These are phyloP conservation scores for Candida albicans DNA, from an alignment of 1,139 yeast genomes.

Conservation along the genomic window DNA sequence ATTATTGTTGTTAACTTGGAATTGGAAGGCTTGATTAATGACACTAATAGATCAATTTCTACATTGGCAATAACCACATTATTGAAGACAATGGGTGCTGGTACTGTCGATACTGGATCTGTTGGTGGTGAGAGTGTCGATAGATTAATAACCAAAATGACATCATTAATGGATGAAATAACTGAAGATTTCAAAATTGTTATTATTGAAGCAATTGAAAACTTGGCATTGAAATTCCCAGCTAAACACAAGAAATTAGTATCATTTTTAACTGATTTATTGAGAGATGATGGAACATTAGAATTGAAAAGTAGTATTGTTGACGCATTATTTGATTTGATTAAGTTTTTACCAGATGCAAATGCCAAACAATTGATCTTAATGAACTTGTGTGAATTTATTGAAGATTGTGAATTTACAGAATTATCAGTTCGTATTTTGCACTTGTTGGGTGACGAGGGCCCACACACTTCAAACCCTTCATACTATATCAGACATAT, in stretches of 20 bases:
- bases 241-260: conserved; percentile 83
- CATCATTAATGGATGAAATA: conserved; percentile 89
- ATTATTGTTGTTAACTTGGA: conserved; percentile 72
- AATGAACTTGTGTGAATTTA: conserved; percentile 90
- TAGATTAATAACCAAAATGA: conserved; percentile 81
- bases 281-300: conserved; percentile 90
- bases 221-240: conserved; percentile 91
- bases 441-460: conserved; percentile 90
- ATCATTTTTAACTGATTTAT: conserved; percentile 75
- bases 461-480: conserved; percentile 85
- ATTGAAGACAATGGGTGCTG: conserved; percentile 89
- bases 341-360: conserved; percentile 76
- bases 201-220: conserved; percentile 91
- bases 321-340: conserved; percentile 87
- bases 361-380: conserved; percentile 78
- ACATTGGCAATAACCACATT: conserved; percentile 98
- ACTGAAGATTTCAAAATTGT: conserved; percentile 94
- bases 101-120: conserved; percentile 34
- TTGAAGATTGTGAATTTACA: conserved; percentile 96
- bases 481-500: conserved; percentile 93
- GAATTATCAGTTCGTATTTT: conserved; percentile 89
- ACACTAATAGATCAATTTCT: conserved; percentile 88
- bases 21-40: conserved; percentile 83
- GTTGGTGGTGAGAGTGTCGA: conserved; percentile 71
- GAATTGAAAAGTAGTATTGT: conserved; percentile 83